Evolutionary conservation across 2,329 filamentous ascomycete species (phyloP), one percentile per base, ranked within the genome.

Genomic region (Colletotrichum siamense): DNA sequence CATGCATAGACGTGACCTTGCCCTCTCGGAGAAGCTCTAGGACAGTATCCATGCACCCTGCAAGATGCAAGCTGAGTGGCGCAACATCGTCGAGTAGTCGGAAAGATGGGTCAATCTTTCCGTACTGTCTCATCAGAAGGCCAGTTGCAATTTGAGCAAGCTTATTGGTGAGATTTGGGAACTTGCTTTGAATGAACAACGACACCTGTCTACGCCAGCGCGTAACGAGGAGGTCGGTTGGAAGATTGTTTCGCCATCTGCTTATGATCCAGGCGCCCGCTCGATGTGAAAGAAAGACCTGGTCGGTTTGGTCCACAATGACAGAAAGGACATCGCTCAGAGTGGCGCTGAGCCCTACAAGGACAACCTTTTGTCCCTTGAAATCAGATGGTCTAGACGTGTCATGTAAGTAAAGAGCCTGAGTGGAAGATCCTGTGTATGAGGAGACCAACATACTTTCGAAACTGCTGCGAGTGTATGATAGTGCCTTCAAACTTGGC

Each of bases 321-420:
- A 81, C 80, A 3, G 84, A 81, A 13, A 84, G 81, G 5, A 85
- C 79, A 71, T 87, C 85, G 24, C 81, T 83, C 0, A 82, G 79
- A 1, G 85, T 87, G 62, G 84, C 86, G 18, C 85, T 85, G 30
- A 88, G 79, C 8, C 88, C 88, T 4, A 89, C 81, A 0, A 89
- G 80, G 1, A 89, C 72, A 3, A 89, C 85, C 12, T 81, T 86
- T 77, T 88, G 86, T 8, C 81, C 84, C 15, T 82, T 81, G 79
- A 87, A 88, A 7, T 80, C 79, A 3, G 81, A 79, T 3, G 84
- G 79, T 5, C 82, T 82, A 49, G 22, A 18, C 0, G 24, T 5
- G 30, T 3, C 15, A 2, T n/a, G 18, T 49, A 49, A 49, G 39
- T 12, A n/a, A n/a, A 0, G 0, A 44, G 39, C 39, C 1, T 6